Evolutionary conservation across 73 alveolate genomes (phyloP).

Genomic region (Paramecium caudatum): DNA sequence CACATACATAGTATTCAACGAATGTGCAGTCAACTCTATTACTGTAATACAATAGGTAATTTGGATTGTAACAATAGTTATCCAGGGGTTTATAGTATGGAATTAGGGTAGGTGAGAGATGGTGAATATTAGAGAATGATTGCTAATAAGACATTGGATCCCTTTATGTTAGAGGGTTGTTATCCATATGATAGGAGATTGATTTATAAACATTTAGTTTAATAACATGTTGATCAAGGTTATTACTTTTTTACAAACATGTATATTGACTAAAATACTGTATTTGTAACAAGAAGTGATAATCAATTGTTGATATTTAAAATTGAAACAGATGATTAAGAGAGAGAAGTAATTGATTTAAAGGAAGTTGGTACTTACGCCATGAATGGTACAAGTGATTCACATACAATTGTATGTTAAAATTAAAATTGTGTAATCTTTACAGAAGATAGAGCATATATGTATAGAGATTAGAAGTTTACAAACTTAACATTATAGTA

Average conservation of each 20-base stretch:
- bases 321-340: background rate
- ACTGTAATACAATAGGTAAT: slow-evolving; percentile 27
- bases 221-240: background rate
- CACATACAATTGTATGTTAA: background rate
- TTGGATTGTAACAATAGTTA: slow-evolving; percentile 15
- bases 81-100: slow-evolving; percentile 60
- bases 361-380: background rate
- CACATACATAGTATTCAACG: background rate
- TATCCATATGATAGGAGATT: slow-evolving; percentile 27
- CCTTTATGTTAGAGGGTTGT: background rate
- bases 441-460: background rate
- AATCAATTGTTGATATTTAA: background rate
- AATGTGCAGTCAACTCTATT: background rate
- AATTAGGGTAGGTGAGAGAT: background rate
- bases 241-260: background rate
- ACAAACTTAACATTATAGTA: background rate
- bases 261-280: slow-evolving; percentile 6
- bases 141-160: slow-evolving; percentile 9
- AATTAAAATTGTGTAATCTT: slow-evolving; percentile 10
- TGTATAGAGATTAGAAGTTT: background rate
- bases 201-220: background rate
- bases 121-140: background rate
- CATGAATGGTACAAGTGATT: background rate
- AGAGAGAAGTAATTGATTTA: background rate
- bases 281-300: slow-evolving; percentile 55